A percentile compares a stretch with the other conserved stretches of the same genome.
These are phyloP conservation scores for Pythium grandisporangium DNA, from an alignment of 352 stramenopile genomes.

Conservation along the genomic window DNA sequence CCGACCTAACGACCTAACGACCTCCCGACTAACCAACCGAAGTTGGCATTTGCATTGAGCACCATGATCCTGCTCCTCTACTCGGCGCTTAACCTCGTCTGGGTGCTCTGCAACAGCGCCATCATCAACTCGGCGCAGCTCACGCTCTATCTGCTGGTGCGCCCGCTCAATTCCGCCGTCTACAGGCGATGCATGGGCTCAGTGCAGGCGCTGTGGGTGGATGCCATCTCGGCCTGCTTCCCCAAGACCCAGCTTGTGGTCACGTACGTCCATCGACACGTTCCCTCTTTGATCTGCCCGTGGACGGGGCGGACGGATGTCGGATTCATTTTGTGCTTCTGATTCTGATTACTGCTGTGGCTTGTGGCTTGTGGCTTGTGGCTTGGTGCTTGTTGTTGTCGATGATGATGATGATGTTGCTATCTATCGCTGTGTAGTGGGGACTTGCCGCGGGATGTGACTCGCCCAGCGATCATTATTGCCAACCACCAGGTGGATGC, in stretches of 20 bases:
- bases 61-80: slow-evolving; percentile 55
- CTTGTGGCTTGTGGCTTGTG: too few species aligned
- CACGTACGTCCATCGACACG: slow-evolving; percentile 36
- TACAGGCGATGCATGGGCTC: slow-evolving; percentile 73
- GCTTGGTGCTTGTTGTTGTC: too few species aligned
- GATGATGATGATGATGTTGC: too few species aligned
- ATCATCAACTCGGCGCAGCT: slow-evolving; percentile 78
- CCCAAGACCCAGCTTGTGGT: slow-evolving; percentile 76
- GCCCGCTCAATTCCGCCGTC: slow-evolving; percentile 70
- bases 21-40: too few species aligned
- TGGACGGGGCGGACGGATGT: too few species aligned
- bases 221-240: slow-evolving; percentile 80
- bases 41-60: too few species aligned
- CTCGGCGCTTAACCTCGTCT: slow-evolving; percentile 73
- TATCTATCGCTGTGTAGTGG: slow-evolving; percentile 35
- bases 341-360: too few species aligned
- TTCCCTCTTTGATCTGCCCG: too few species aligned
- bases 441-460: slow-evolving; percentile 62
- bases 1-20: too few species aligned
- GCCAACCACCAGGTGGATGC: slow-evolving; percentile 89
- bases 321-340: too few species aligned
- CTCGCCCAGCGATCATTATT: slow-evolving; percentile 81
- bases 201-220: slow-evolving; percentile 76
- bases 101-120: slow-evolving; percentile 76
- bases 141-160: slow-evolving; percentile 74